Evolutionary conservation across 1,139 yeast species (phyloP), one percentile per base, ranked within the genome.

Genomic region (Arxiozyma bovina): DNA sequence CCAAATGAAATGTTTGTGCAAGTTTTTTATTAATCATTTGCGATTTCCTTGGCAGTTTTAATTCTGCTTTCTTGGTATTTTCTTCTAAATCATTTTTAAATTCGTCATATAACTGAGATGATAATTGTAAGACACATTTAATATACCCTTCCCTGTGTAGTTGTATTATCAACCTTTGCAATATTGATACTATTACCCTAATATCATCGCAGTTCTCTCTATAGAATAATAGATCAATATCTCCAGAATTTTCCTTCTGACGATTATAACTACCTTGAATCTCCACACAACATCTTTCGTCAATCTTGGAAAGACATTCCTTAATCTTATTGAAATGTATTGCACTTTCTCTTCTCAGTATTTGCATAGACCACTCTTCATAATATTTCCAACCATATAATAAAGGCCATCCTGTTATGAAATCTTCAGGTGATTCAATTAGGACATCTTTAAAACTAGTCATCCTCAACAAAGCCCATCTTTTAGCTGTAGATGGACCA

Each of bases 261-360:
- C 87, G 73, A 42, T 80, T 69, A 62, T 77, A 83, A 30, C 85
- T 80, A 1, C 88, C 88, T 74, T 78, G 78, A 42, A 78, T 68
- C 22, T 73, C 70, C 7, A 75, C 66, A 45, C 69, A 65, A 23
- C 75, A 67, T 0, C 61, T 58, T 0, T 75, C 66, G 54, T 79
- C 82, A n/a, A 80, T 60, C 17, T 62, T 57, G 7, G 59, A 52
- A 15, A 75, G 65, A 23, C 69, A 66, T 2, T 62, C 52, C n/a
- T 61, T 58, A 6, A 82, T 72, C 18, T 67, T 62, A 12, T 70
- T 67, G 50, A 64, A 71, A 64, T 81, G 85, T 44, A 62, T 53
- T 0, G 67, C 64, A 17, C 78, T 81, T 58, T 78, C 83, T 1
- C 62, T 67, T 38, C 87, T 70, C 1, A 80, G 73, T 8, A 83